These are phyloP conservation scores for Acacia melanoxylon DNA, from an alignment of 306 rosid genomes.

Conservation along the genomic window DNA sequence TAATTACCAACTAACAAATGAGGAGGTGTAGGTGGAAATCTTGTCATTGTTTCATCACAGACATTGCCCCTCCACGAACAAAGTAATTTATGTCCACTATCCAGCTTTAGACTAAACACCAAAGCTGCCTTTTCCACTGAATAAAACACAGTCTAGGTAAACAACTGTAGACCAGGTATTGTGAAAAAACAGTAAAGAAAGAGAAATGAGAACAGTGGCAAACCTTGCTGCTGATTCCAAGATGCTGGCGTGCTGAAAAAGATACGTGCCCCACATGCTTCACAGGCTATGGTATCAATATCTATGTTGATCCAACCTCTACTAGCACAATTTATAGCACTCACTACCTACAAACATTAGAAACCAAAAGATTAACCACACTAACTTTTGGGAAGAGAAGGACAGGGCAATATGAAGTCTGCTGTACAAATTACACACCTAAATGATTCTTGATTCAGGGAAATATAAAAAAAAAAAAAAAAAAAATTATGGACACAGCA, in stretches of 20 bases:
- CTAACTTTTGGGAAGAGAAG: background rate
- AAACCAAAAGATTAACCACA: constrained; percentile 16
- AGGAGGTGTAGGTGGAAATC: constrained; percentile 75
- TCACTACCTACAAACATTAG: constrained; percentile 57
- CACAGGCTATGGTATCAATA: constrained; percentile 76
- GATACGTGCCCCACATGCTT: constrained; percentile 81
- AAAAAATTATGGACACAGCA: constrained; percentile 7
- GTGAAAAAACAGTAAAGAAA: background rate
- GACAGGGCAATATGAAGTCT: background rate
- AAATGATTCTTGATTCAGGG: background rate
- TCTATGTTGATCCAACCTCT: constrained; percentile 95
- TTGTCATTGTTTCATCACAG: constrained; percentile 74
- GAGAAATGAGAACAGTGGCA: constrained; percentile 25
- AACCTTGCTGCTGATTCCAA: constrained; percentile 92
- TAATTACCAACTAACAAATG: constrained; percentile 64
- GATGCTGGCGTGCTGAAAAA: constrained; percentile 80
- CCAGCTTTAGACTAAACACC: constrained; percentile 90
- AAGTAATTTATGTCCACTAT: constrained; percentile 85
- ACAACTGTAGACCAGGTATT: constrained; percentile 5
- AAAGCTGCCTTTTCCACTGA: constrained; percentile 95
- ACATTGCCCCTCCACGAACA: constrained; percentile 94
- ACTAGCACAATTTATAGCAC: constrained; percentile 92
- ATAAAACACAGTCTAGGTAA: constrained; percentile 28
- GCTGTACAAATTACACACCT: constrained; percentile 5
- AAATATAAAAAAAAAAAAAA: constrained; percentile 29